Evolutionary conservation across 306 rosid species (phyloP), one percentile per base, ranked within the genome.

Genomic region (Prinsepia uniflora): DNA sequence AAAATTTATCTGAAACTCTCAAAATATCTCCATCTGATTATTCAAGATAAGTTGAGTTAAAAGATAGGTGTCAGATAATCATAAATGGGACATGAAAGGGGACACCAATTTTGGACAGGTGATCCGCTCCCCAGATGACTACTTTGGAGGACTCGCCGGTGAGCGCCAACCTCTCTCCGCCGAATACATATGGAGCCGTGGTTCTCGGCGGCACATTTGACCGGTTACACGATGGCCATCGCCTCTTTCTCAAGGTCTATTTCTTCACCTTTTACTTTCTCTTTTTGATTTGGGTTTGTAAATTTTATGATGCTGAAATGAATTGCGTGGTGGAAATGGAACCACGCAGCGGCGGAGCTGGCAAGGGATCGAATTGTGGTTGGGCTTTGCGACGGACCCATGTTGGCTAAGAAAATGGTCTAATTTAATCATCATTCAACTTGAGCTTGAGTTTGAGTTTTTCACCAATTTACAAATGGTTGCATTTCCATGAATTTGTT

Each of bases 171-270:
- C 84, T 87, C 41, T 89, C 99, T 79, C 96, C 97, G 12, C 83
- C 87, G 39, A 81, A 89, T 82, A 68, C 97, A 9, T 91, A 91
- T 61, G 74, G 78, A 12, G 78, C 92, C 6, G 96, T 94, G 18
- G 99, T 94, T 24, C 88, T 84, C 57, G 99, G 99, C 11, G 97
- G 99, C 45, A 94, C 99, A 65, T 89, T 94, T 44, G 97, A 94
- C 84, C 89, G 96, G 11, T 73, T 94, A 68, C 99, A 94, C 84
- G 85, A 87, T 53, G 97, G 99, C 50, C 99, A 94, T 79, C 90
- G 87, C 63, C 95, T 87, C 68, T 94, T 94, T 67, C 99, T 94
- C 83, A 89, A 86, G 75, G 98, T 93, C 41, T 48, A 49, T 74
- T 3, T 71, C 22, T 44, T 24, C 0, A 8, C 55, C 62, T 22